A percentile compares a stretch with the other conserved stretches of the same genome.
phyloP scores from a whole-genome alignment of 2,329 filamentous ascomycete genomes.

The Sporothrix pseudoabietina region DNA sequence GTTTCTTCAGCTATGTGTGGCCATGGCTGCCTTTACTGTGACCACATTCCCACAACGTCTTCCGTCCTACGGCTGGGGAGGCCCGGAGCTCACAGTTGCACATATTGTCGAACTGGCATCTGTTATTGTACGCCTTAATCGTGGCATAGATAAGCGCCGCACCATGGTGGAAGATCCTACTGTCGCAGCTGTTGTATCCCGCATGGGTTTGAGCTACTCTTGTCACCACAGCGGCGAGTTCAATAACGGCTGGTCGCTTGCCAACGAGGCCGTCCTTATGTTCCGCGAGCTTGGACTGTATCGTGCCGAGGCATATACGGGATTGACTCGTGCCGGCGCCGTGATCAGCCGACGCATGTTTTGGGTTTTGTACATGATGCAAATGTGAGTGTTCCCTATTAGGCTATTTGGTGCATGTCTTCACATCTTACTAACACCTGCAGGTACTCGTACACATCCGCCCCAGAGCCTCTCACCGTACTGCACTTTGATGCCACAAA shows the following conservation, averaged over 20 bases:
- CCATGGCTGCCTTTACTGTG: constrained; percentile 17
- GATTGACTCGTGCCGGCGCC: background rate
- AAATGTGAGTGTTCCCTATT: background rate
- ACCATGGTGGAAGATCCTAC: constrained; percentile 17
- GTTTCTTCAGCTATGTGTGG: constrained; percentile 15
- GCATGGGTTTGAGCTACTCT: constrained; percentile 15
- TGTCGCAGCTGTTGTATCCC: constrained; percentile 4
- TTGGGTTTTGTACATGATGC: constrained; percentile 21
- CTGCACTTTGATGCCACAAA: constrained; percentile 4
- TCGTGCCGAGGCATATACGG: constrained; percentile 14
- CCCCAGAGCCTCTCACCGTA: constrained; percentile 6
- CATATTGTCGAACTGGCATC: constrained; percentile 17
- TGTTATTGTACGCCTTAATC: constrained; percentile 15
- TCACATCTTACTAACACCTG: background rate
- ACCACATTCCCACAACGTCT: constrained; percentile 13
- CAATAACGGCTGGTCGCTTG: constrained; percentile 22
- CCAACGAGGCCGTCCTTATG: constrained; percentile 15
- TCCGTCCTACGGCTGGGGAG: constrained; percentile 4
- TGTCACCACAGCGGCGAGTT: constrained; percentile 21
- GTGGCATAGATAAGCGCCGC: constrained; percentile 3
- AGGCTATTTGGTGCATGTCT: background rate
- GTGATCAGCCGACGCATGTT: constrained; percentile 21
- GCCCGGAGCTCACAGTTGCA: constrained; percentile 8
- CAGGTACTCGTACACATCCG: constrained; percentile 20
- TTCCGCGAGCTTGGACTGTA: constrained; percentile 20